phyloP scores from a whole-genome alignment of 805 yeast genomes.

The Myxozyma lipomycoides region DNA sequence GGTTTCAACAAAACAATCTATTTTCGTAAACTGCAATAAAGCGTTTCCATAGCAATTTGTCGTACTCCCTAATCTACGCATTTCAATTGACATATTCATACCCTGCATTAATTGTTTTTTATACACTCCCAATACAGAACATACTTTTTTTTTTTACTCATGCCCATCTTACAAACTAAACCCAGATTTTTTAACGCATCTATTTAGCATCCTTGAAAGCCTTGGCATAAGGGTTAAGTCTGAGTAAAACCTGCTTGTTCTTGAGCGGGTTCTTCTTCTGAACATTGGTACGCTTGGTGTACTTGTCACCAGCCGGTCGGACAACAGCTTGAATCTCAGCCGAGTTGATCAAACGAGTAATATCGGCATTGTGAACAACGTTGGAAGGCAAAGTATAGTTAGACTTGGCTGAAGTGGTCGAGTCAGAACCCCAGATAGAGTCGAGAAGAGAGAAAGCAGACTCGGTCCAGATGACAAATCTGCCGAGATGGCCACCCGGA shows the following conservation, averaged over 20 bases:
- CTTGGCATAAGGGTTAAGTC: constrained; percentile 99
- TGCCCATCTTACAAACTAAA: not conserved
- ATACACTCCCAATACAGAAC: not conserved
- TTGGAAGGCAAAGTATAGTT: constrained; percentile 89
- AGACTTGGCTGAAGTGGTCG: constrained; percentile 77
- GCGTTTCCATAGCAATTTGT: no score
- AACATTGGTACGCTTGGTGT: constrained; percentile 91
- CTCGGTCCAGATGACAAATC: constrained; percentile 99
- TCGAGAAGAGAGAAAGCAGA: constrained; percentile 95
- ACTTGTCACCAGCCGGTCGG: constrained; percentile 91
- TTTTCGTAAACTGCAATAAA: no score
- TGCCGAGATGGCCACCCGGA: constrained; percentile 99
- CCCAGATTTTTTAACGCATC: not conserved
- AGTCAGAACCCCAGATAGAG: constrained; percentile 93
- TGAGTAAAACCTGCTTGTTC: constrained; percentile 97
- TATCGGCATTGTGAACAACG: constrained; percentile 94
- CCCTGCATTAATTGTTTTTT: not conserved
- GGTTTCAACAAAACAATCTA: no score
- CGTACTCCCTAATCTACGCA: no score
- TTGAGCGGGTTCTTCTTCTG: constrained; percentile 98
- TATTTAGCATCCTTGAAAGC: constrained; percentile 50
- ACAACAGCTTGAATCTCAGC: constrained; percentile 97
- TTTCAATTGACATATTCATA: no score
- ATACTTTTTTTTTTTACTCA: not conserved
- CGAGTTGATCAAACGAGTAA: constrained; percentile 96